Base-by-base conservation (phyloP, 495 filamentous ascomycete genomes). In the Physcia stellaris region DNA sequence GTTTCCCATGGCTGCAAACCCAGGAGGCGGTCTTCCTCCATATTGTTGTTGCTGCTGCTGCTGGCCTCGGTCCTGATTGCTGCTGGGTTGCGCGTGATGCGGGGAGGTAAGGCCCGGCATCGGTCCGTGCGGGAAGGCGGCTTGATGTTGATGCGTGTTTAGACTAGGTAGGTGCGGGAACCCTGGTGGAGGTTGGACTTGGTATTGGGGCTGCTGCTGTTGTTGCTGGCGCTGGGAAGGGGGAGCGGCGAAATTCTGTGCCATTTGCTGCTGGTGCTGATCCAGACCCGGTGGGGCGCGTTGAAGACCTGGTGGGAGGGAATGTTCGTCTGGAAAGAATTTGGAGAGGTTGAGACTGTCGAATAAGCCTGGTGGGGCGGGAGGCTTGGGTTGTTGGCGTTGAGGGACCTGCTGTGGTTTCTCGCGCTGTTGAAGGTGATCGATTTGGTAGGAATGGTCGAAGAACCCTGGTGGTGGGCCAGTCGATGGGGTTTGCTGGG, bases 251-350 rank as follows among this genome's bases (percentile, higher is more conserved):
- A 24, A 37, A 4, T 37, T 24, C 17, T 13, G 33, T 18, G 18
- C 33, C 24, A 21, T 22, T 18, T 35, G 20, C 9, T 22, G 18
- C 33, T 21, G 20, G n/a, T 22, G 29, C 38, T 66, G 59, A 17
- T 68, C 65, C 28, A 71, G 58, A 12, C 66, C 66, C 30, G 67
- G 68, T 23, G 68, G 67, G 30, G 65, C 56, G 39, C 62, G 67
- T 35, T 59, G 62, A 12, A 47, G 28, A n/a, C 44, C 48, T 28
- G 44, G 39, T n/a, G 48, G 37, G 15, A 44, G 33, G 9, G 23
- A 34, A 21, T 36, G 38, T 22, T 43, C 31, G 22, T 37, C 28
- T 17, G 42, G 30, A 43, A 33, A 20, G 7, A 35, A 36, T 13
- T 7, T 7, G 26, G 7, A 7, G 19, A 28, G 24, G 21, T 35